phyloP scores from a whole-genome alignment of 495 filamentous ascomycete species.

The Podospora fimiseda region DNA sequence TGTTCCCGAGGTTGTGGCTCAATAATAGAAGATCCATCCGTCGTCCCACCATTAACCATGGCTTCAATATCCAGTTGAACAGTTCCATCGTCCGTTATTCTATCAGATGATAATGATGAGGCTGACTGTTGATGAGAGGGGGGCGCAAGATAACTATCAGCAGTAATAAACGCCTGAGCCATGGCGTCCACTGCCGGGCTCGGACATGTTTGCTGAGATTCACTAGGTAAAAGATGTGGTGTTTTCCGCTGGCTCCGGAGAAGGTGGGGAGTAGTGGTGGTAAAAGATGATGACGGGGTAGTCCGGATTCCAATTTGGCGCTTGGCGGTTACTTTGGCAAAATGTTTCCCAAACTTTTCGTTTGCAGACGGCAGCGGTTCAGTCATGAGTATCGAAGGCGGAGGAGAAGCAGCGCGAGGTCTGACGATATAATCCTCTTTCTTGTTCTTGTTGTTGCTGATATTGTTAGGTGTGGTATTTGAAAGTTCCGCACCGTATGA shows the following conservation, averaged over 20 bases:
- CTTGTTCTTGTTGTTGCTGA: not conserved
- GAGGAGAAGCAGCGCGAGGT: conserved; percentile 20
- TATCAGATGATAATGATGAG: not conserved
- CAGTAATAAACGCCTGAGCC: conserved; percentile 34
- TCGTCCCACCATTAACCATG: not conserved
- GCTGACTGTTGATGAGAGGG: no score
- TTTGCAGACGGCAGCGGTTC: conserved; percentile 7
- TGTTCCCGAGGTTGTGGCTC: not conserved
- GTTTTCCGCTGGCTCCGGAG: not conserved
- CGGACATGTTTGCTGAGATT: conserved; percentile 30
- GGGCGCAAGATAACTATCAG: conserved; percentile 3
- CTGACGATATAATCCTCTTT: no score
- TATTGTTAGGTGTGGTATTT: not conserved
- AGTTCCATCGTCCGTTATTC: not conserved
- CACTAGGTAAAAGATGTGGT: conserved; percentile 31
- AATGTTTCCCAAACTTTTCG: conserved; percentile 31
- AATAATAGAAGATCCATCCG: no score
- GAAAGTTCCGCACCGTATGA: not conserved
- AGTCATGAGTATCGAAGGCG: conserved; percentile 14
- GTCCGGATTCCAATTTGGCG: not conserved
- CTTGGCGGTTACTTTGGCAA: conserved; percentile 21
- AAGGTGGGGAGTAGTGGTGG: not conserved
- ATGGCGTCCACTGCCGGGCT: conserved; percentile 37
- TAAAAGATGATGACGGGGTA: not conserved
- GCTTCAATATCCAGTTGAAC: not conserved